Conservation (phyloP, 2,329 filamentous ascomycete genomes). For the Ceratocystis variospora region DNA sequence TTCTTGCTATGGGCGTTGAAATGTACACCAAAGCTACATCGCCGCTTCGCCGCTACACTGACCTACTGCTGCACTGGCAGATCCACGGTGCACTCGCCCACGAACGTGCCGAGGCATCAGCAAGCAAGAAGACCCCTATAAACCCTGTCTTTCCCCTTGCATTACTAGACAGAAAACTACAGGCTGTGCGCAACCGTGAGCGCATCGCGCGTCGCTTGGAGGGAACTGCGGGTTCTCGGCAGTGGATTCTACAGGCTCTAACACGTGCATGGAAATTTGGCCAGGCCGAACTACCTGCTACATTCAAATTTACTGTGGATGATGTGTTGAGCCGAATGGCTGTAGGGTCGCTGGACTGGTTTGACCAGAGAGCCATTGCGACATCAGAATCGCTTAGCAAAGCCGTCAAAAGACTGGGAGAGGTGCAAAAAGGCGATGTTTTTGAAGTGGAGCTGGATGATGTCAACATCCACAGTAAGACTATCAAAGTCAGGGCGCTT, state of each 20-base stretch:
- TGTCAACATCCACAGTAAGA: conserved; percentile 36
- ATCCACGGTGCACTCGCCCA: conserved; percentile 44
- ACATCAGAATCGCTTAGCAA: conserved; percentile 33
- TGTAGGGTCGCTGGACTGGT: conserved; percentile 37
- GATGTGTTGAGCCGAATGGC: conserved; percentile 28
- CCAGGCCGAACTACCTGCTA: conserved; percentile 35
- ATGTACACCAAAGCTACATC: conserved; percentile 52
- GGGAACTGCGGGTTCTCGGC: conserved; percentile 31
- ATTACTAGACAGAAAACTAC: conserved; percentile 34
- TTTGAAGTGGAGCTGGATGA: conserved; percentile 43
- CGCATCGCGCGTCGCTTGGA: conserved; percentile 34
- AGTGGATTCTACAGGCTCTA: conserved; percentile 47
- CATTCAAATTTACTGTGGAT: conserved; percentile 36
- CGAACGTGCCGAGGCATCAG: conserved; percentile 27
- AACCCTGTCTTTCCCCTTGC: neutral
- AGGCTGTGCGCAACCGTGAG: conserved; percentile 40
- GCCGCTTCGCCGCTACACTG: conserved; percentile 50
- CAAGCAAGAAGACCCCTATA: conserved; percentile 17
- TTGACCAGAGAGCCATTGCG: conserved; percentile 27
- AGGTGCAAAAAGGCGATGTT: conserved; percentile 37
- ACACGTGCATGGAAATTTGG: conserved; percentile 45
- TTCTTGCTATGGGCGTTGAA: conserved; percentile 44
- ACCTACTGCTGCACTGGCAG: conserved; percentile 53
- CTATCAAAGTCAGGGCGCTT: conserved; percentile 35
- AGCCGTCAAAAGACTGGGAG: conserved; percentile 28